These are phyloP conservation scores for Apiospora rasikravindrae DNA, from an alignment of 2,329 filamentous ascomycete genomes.

Conservation along the genomic window DNA sequence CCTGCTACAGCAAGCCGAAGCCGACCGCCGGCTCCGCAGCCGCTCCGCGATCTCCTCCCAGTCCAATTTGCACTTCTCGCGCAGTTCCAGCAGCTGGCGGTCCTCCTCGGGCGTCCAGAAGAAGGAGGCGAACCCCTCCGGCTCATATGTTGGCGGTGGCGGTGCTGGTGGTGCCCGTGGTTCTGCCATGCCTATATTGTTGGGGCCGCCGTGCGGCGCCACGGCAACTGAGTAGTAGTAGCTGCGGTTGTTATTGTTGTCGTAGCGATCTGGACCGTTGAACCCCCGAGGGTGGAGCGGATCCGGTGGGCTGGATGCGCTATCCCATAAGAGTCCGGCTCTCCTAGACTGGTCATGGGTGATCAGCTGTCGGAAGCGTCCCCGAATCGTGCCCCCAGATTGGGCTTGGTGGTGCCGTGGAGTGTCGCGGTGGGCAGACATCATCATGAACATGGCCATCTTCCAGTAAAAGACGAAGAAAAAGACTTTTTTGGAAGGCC, in stretches of 20 bases:
- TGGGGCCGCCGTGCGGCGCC: not conserved
- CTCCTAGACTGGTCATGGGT: not conserved
- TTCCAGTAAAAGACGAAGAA: not conserved
- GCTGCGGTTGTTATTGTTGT: too few species aligned
- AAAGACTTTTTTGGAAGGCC: not conserved
- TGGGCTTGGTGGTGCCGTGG: not conserved
- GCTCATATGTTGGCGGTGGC: not conserved
- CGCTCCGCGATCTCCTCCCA: slow-evolving; percentile 20
- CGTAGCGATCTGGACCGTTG: not conserved
- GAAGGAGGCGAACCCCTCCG: not conserved
- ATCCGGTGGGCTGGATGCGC: not conserved
- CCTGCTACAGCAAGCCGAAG: slow-evolving; percentile 5
- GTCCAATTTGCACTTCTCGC: not conserved
- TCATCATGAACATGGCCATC: not conserved
- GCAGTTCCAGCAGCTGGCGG: slow-evolving; percentile 15
- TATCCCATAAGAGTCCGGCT: slow-evolving; percentile 3
- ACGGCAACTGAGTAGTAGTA: not conserved
- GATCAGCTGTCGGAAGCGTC: not conserved
- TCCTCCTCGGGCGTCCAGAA: slow-evolving; percentile 18
- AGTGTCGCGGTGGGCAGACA: not conserved
- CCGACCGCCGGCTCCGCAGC: not conserved
- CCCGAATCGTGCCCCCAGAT: not conserved
- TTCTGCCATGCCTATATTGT: not conserved
- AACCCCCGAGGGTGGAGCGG: not conserved
- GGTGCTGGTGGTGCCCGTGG: not conserved